Evolutionary conservation across 1,139 yeast species (phyloP).

Genomic region (Arxiozyma telluris): DNA sequence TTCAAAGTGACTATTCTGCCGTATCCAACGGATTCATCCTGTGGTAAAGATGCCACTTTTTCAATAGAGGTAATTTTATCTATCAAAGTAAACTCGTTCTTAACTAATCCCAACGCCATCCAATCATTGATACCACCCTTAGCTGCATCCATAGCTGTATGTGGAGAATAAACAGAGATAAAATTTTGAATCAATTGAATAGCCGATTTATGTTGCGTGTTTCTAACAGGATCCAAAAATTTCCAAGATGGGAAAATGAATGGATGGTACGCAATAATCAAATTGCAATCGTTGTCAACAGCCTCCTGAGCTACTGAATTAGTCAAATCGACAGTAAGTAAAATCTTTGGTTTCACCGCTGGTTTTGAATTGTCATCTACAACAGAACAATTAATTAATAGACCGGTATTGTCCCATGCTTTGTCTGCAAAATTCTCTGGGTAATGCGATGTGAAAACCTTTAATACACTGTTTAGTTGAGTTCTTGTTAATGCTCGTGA

Average conservation of each 20-base stretch:
- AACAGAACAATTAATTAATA: constrained; percentile 54
- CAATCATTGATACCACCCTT: constrained; percentile 89
- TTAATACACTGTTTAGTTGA: constrained; percentile 40
- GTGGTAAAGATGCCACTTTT: constrained; percentile 25
- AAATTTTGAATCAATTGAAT: constrained; percentile 63
- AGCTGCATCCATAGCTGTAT: constrained; percentile 93
- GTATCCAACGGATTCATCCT: constrained; percentile 52
- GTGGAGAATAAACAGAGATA: constrained; percentile 87
- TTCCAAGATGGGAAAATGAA: constrained; percentile 87
- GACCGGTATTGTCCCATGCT: constrained; percentile 91
- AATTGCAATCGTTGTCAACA: constrained; percentile 37
- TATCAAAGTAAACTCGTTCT: constrained; percentile 19
- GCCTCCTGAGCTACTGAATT: constrained; percentile 83
- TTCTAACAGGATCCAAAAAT: constrained; percentile 46
- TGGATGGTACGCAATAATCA: constrained; percentile 88
- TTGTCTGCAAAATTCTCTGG: constrained; percentile 72
- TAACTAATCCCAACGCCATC: constrained; percentile 56
- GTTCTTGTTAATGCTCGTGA: constrained; percentile 13
- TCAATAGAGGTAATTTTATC: constrained; percentile 33
- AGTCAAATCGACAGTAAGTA: constrained; percentile 80
- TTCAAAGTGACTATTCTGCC: constrained; percentile 60
- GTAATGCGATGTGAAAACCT: constrained; percentile 56
- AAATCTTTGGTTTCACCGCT: constrained; percentile 35
- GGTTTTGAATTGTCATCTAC: constrained; percentile 15
- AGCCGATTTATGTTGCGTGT: constrained; percentile 76